Evolutionary conservation across 345 rosid genomes (phyloP), one percentile per base, ranked within the genome.

Genomic region (Sisymbrium altissimum): DNA sequence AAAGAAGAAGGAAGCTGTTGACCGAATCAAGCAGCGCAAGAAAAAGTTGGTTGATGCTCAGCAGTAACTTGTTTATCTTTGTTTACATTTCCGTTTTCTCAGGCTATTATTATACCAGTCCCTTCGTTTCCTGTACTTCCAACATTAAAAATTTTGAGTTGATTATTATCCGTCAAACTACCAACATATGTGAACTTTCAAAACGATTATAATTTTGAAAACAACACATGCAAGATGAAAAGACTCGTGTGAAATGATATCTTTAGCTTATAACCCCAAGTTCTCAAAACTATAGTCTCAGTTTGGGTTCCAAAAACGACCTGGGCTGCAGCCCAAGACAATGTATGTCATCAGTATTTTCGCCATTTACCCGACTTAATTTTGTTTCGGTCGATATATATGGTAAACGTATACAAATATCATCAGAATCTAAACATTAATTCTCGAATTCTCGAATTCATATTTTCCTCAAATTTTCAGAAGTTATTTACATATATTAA

Each of bases 1-100:
- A 10, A 76, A 10, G 54, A 76, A 55, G 75, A 70, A 29, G 6
- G 71, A 48, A 45, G 3, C 61, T 54, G 75, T 70, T 38, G 60
- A 70, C 11, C 14, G 40, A 69, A 44, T 76, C 53, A 48, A 70
- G 70, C 11, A 39, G 44, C 80, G 80, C 54, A 76, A 70, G 66
- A 64, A 38, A 10, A 64, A 18, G 14, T 46, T 76, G 52, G 52
- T 23, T 9, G 44, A 40, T 55, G 30, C 57, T 64, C 53, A 67
- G 39, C 14, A 48, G 11, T 75, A 68, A 52, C 56, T 21, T 45
- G 43, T 15, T 27, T 17, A 17, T 62, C 41, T 19, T 52, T 62
- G 52, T 41, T 41, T 19, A 23, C 76, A 30, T 57, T 15, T 55
- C 49, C 55, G 5, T 44, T 33, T 11, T 38, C 21, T 54, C 40